A percentile compares a stretch with the other conserved stretches of the same genome.
Evolutionary conservation across 345 rosid genomes (phyloP).

Genomic region (Sisymbrium irio): DNA sequence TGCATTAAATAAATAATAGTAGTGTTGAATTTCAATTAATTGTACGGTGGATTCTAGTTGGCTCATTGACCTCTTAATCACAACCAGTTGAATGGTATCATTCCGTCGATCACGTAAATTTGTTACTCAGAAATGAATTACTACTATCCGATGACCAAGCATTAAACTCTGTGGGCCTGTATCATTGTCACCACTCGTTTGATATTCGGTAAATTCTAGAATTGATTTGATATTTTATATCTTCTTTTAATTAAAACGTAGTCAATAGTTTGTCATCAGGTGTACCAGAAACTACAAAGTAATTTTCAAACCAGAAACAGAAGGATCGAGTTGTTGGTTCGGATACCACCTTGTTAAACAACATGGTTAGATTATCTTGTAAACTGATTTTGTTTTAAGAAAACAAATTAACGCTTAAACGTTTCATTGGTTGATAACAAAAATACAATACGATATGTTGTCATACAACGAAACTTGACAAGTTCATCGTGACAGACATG

Average conservation of each 20-base stretch:
- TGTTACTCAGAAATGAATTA: background rate
- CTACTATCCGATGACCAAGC: background rate
- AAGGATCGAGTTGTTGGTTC: background rate
- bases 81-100: background rate
- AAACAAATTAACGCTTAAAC: too few relatives aligned
- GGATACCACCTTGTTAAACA: background rate
- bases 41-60: constrained; percentile 5
- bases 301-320: background rate
- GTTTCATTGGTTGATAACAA: too few relatives aligned
- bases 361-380: background rate
- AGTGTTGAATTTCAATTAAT: background rate
- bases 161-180: background rate
- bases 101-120: constrained; percentile 13
- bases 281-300: background rate
- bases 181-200: background rate
- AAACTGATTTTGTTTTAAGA: too few relatives aligned
- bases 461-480: too few relatives aligned
- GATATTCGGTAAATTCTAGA: background rate
- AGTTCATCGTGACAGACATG: too few relatives aligned
- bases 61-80: constrained; percentile 8
- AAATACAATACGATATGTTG: too few relatives aligned
- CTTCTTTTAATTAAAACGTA: background rate
- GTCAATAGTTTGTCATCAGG: background rate
- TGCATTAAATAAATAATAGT: background rate
- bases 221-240: too few relatives aligned